Evolutionary conservation across 768 basidiomycete species (phyloP), one percentile per base, ranked within the genome.

Genomic region (Agaricus blazei): DNA sequence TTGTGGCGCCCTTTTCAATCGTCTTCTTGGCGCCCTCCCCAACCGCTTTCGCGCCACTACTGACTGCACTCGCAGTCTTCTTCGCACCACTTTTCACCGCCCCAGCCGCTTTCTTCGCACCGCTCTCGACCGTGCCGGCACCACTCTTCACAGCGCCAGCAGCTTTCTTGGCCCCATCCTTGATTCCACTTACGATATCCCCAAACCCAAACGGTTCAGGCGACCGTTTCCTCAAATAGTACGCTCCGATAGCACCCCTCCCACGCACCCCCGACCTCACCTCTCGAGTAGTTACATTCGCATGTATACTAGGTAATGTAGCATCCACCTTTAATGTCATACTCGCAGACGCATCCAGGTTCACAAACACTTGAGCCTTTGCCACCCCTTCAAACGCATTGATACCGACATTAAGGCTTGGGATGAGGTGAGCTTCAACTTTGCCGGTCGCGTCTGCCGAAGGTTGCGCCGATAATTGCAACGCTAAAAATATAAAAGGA

Each of bases 361-460:
- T 68, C 41, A 81, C 59, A 64, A 74, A 78, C 24, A 82, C 61
- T 0, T 63, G 65, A 8, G 76, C 72, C 5, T 70, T 59, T 2
- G 68, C 74, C 9, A 60, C 51, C 27, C 67, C 67, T 11, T 60
- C 70, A 1, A 82, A 66, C 3, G 75, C 76, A 7, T 65, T 62
- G 29, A 83, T 62, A 5, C 76, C 75, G 51, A 83, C 66, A 51
- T 75, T 74, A 45, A 81, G 57, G 34, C 67, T 66, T 0, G 80
- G 82, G 55, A 77, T 80, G 36, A 83, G 64, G 61, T 83, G 79
- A 2, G 74, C 79, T 27, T 68, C 64, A 27, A 82, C 56, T 2
- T 63, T 70, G 12, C 75, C 77, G 2, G 72, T 73, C 9, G 75
- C 70, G 5, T 66, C 66, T n/a, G 71, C 70, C 24, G 65, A 68